phyloP scores from a whole-genome alignment of 352 stramenopile species.

The Globisporangium cederbergense region DNA sequence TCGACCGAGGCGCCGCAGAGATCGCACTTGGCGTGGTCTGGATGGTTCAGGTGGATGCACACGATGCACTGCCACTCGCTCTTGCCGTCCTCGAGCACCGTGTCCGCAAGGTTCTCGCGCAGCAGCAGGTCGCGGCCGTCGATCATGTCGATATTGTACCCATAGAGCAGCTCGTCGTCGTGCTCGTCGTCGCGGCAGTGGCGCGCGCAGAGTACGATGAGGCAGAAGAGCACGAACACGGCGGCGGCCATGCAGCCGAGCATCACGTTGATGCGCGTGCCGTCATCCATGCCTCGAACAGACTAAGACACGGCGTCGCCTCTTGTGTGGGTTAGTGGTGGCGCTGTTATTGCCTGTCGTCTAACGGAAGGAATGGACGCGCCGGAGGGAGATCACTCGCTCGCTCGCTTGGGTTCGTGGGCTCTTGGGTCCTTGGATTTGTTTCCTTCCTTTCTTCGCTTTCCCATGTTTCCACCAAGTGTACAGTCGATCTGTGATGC shows the following conservation, averaged over 20 bases:
- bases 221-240: conserved; percentile 49
- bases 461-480: too few species aligned
- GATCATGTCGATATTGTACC: conserved; percentile 50
- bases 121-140: conserved; percentile 46
- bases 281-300: conserved; percentile 7
- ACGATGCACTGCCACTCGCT: conserved; percentile 77
- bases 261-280: conserved; percentile 16
- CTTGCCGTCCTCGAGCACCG: conserved; percentile 49
- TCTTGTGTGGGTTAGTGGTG: too few species aligned
- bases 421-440: too few species aligned
- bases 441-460: too few species aligned
- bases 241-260: conserved; percentile 19
- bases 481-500: too few species aligned
- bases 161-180: conserved; percentile 29
- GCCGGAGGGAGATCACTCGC: too few species aligned
- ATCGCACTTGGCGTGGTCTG: conserved; percentile 51
- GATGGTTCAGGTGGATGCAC: conserved; percentile 73
- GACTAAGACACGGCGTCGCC: too few species aligned
- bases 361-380: too few species aligned
- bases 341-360: too few species aligned
- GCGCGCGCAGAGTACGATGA: conserved; percentile 37
- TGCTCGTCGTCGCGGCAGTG: conserved; percentile 33
- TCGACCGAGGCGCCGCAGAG: conserved; percentile 65
- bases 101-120: conserved; percentile 67
- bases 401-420: too few species aligned